Conservation (phyloP, 2,329 filamentous ascomycete genomes). For the Bertia moriformis region DNA sequence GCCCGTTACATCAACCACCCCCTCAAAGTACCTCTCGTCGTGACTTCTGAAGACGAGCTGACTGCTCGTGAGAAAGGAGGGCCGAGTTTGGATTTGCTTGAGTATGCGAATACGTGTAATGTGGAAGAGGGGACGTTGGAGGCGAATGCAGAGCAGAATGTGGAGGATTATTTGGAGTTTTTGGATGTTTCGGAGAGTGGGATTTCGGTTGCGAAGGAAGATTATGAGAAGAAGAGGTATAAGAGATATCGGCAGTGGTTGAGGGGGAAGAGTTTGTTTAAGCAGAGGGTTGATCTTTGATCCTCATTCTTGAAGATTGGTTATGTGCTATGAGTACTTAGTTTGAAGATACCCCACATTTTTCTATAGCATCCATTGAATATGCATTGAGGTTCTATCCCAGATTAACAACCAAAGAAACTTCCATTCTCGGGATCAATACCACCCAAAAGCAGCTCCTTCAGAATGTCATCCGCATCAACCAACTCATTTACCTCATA, state of each 20-base stretch:
- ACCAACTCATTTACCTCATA: conserved; percentile 9
- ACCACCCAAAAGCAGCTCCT: conserved; percentile 18
- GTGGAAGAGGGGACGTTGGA: conserved; percentile 28
- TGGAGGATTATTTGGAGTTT: conserved; percentile 63
- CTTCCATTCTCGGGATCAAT: conserved; percentile 2
- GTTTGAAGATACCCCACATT: not conserved
- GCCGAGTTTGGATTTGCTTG: conserved; percentile 34
- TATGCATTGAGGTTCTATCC: not conserved
- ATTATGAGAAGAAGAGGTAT: conserved; percentile 82
- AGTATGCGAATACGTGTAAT: conserved; percentile 67
- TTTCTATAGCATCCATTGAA: not conserved
- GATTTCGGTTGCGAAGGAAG: conserved; percentile 74
- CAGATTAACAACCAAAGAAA: not conserved
- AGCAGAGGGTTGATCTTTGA: conserved; percentile 56
- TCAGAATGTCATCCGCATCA: conserved; percentile 16
- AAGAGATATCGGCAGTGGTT: conserved; percentile 95
- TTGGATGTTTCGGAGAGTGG: conserved; percentile 67
- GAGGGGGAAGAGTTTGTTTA: conserved; percentile 86
- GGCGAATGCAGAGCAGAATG: conserved; percentile 44
- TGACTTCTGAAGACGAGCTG: conserved; percentile 29
- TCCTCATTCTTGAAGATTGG: conserved; percentile 18
- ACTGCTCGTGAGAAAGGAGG: conserved; percentile 29
- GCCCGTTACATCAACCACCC: conserved; percentile 78
- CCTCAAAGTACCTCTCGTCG: conserved; percentile 71
- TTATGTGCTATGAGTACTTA: conserved; percentile 20